Evolutionary conservation across 768 basidiomycete genomes (phyloP), one percentile per base, ranked within the genome.

Genomic region (Mycena epipterygia): DNA sequence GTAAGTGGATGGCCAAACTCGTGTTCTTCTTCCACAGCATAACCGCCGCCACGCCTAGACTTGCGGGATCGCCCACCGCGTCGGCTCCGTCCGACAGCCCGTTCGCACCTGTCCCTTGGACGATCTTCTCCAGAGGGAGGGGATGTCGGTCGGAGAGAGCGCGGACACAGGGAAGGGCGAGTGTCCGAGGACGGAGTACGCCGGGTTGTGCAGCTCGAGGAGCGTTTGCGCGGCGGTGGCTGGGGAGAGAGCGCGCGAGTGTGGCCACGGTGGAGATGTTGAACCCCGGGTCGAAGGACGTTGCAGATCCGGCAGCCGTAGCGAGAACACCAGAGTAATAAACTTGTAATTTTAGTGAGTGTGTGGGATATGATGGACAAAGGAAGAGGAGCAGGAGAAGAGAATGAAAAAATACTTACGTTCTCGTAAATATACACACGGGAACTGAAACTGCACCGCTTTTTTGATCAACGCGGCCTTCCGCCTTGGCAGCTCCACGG

Each of bases 31-130:
- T 86, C 23, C 84, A 82, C 9, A 88, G 64, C 9, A 87, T 75
- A 9, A 77, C 74, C 5, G 87, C 85, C 3, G 83, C 81, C 2
- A 84, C 81, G 11, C 87, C 88, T 3, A 89, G 71, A 66, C 84
- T 85, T 2, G 89, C 87, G 1, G 90, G 90, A 70, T 91, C 90
- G 0, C 87, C 89, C 0, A 86, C 88, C 2, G 87, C 85, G 8
- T 85, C 86, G 56, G 84, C 81, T 1, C 83, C 84, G 32, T 82
- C 76, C 0, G 82, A 88, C 1, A 71, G 70, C 8, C 70, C 70
- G 32, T 79, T 70, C 3, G 53, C 60, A 1, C 76, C 77, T 4
- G 62, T 67, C 0, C 75, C 75, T 3, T 76, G 52, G 6, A 74
- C 69, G 33, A 78, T 77, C 21, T 75, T 74, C 2, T 67, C 33